These are phyloP conservation scores for Wickerhamomyces bovis DNA, from an alignment of 805 yeast species.

Conservation along the genomic window DNA sequence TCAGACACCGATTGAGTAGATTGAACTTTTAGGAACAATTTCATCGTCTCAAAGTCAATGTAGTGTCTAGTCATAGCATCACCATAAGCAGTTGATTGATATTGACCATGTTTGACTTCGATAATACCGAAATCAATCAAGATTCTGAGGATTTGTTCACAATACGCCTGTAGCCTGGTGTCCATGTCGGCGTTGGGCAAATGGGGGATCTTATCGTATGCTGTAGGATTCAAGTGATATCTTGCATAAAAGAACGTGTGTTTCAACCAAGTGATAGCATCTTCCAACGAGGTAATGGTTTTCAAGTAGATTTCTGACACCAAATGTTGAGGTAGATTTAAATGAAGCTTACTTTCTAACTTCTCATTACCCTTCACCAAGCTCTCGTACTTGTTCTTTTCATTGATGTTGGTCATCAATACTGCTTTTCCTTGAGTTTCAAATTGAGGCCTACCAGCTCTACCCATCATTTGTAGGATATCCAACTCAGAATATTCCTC, in stretches of 20 bases:
- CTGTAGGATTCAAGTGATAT: conserved; percentile 32
- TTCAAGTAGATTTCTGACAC: conserved; percentile 39
- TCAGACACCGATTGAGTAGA: conserved; percentile 14
- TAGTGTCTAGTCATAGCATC: conserved; percentile 44
- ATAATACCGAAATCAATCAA: conserved; percentile 30
- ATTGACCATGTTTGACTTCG: conserved; percentile 9
- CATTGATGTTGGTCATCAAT: conserved; percentile 36
- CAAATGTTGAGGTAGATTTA: conserved; percentile 33
- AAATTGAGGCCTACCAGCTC: conserved; percentile 59
- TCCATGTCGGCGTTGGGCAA: conserved; percentile 22
- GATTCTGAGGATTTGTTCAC: conserved; percentile 28
- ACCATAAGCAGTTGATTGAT: conserved; percentile 36
- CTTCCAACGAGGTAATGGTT: conserved; percentile 30
- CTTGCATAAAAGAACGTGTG: conserved; percentile 46
- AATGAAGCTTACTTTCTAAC: conserved; percentile 42
- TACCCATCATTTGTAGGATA: conserved; percentile 56
- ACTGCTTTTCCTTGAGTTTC: conserved; percentile 44
- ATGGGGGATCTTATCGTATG: conserved; percentile 31
- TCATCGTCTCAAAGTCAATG: conserved; percentile 39
- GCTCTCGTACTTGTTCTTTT: conserved; percentile 33
- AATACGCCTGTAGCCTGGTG: conserved; percentile 28
- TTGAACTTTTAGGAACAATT: conserved; percentile 23
- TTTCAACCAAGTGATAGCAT: conserved; percentile 41
- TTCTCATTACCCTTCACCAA: conserved; percentile 36
- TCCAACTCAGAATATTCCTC: conserved; percentile 51